Base-by-base conservation (phyloP, 1,139 yeast species). In the Sugiyamaella castrensis region DNA sequence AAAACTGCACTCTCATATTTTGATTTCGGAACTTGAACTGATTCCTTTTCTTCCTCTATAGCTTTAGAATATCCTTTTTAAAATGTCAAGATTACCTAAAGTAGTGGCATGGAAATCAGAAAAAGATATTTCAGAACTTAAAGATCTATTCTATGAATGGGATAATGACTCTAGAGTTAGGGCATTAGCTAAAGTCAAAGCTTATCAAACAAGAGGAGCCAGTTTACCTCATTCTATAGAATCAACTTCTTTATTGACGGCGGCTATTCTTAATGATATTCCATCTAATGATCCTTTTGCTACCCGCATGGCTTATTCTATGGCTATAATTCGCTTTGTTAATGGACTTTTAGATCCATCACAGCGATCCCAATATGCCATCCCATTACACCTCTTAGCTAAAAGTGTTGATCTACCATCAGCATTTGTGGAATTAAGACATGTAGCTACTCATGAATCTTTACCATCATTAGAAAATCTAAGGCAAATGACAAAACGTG, bases 321-420 rank as follows among this genome's bases (percentile, higher is more conserved):
- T 87, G 88, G 81, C 92, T 0, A 60, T 92, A 8, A 82, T 89
- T 27, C 71, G 96, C 51, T 89, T 92, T 70, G 98, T 92, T 19
- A 94, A 92, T 66, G 98, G 98, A 1, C 68, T 89, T 27, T 69
- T 94, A 38, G 99, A 94, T 63, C 95, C 95, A 0, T 77, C 78
- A 43, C 98, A 92, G 65, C 87, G 83, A 59, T 80, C 91, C 0
- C 79, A 75, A 47, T 84, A 72, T 62, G 96, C 96, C 0, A 77
- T 86, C 16, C 92, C 98, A 2, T 71, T 92, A 59, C 85, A 84
- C 56, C 74, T 76, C 6, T 68, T 92, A 30, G 98, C 98, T 0
- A 77, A 72, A 47, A 75, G 77, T 37, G 69, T 87, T 19, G 79
- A 79, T 1, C 70, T 94, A 19, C 97, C 98, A 0, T 76, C 84